Percentiles rank a stretch among this genome's conserved stretches.
Evolutionary conservation across 177 flowering plant species (phyloP).

Genomic region (Vitis hybrid): DNA sequence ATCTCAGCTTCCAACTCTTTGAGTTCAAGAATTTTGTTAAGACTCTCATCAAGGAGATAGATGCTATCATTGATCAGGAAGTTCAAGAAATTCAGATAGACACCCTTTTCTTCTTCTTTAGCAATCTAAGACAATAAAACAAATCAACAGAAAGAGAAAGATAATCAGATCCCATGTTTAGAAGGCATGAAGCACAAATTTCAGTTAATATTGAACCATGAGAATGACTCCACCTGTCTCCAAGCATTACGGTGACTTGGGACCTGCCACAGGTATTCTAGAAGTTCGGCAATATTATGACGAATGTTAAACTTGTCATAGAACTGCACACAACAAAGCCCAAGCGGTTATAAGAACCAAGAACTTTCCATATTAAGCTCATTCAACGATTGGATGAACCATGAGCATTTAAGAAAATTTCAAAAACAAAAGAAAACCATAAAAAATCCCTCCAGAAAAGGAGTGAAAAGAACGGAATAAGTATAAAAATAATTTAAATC

Average conservation of each 20-base stretch:
- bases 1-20: slow-evolving; percentile 95
- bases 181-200: not conserved
- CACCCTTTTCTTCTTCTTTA: slow-evolving; percentile 97
- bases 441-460: no score
- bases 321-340: slow-evolving; percentile 55
- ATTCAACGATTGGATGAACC: not conserved
- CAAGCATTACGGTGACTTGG: slow-evolving; percentile 95
- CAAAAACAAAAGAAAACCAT: not conserved
- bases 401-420: not conserved
- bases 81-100: slow-evolving; percentile 90
- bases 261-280: slow-evolving; percentile 96
- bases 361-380: not conserved
- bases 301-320: slow-evolving; percentile 99
- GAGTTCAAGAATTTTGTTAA: slow-evolving; percentile 92
- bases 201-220: not conserved
- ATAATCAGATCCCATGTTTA: not conserved
- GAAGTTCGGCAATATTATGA: slow-evolving; percentile 97
- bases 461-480: not conserved
- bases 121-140: slow-evolving; percentile 63
- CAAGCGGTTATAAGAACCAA: not conserved
- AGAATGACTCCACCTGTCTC: slow-evolving; percentile 63
- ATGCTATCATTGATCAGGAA: slow-evolving; percentile 97
- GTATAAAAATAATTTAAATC: not conserved
- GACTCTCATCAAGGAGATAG: slow-evolving; percentile 96
- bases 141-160: not conserved